Evolutionary conservation across 305 asterid genomes (phyloP), one percentile per base, ranked within the genome.

Genomic region (Nicotiana rustica): DNA sequence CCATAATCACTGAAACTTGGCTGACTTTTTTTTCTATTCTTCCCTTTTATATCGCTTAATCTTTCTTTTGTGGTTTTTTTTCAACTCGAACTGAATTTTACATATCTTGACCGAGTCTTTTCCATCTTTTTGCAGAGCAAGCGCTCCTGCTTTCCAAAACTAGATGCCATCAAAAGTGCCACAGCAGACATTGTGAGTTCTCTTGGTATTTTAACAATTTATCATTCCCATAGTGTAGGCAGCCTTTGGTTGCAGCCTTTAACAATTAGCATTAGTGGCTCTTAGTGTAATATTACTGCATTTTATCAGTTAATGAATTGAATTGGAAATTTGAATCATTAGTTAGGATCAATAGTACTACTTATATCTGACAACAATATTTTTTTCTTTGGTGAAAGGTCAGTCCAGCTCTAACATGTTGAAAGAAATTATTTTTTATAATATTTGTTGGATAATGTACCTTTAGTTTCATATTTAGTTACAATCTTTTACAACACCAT

Each of bases 111-210:
- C 80, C 29, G 15, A 29, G 25, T 64, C 8, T 77, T 47, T 66
- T 77, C 84, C 81, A 17, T 84, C 64, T 73, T 81, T 89, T 60
- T 83, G 88, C 95, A 96, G 99, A 92, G 93, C 88, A 91, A 93
- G 87, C 92, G 99, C 52, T 35, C 98, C n/a, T 92, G 99, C 90
- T 94, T 90, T 84, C 98, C 99, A 10, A 96, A 96, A 83, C 81
- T 94, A 82, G 98, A 93, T 80, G 97, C 97, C 59, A 92, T 96
- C 87, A 93, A 92, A 88, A 91, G 92, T 87, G 98, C 98, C 41
- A 92, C 99, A 17, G 97, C 96, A 69, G 99, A 96, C 86, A 89
- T 96, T 77, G 99, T 96, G 91, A 91, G 99, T 87, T 49, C 15
- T 52, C 4, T 19, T 80, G 73, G 7, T 19, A 1, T 75, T 67